Percentiles rank a stretch among this genome's conserved stretches.
Evolutionary conservation across 352 stramenopile species (phyloP).

Genomic region (Phytophthora boehmeriae): DNA sequence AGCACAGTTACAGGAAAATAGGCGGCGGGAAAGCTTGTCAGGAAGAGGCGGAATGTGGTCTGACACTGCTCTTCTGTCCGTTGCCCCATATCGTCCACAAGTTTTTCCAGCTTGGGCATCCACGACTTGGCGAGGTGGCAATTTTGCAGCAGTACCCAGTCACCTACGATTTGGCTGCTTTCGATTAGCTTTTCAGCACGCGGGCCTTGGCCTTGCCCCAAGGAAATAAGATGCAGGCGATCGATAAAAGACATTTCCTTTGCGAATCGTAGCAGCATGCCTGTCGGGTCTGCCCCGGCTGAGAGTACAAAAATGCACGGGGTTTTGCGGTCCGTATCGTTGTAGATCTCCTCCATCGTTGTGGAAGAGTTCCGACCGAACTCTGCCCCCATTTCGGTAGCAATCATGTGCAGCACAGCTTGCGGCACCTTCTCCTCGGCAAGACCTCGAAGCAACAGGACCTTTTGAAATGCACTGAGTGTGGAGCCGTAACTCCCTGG

Average conservation of each 20-base stretch:
- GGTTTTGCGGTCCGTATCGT: constrained; percentile 90
- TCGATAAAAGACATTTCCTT: constrained; percentile 90
- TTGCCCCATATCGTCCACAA: constrained; percentile 87
- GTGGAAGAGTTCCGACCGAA: constrained; percentile 87
- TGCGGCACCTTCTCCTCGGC: constrained; percentile 92
- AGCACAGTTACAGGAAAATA: constrained; percentile 95
- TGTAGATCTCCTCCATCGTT: constrained; percentile 95
- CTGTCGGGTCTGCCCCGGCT: constrained; percentile 91
- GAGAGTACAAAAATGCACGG: constrained; percentile 95
- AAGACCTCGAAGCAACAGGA: constrained; percentile 78
- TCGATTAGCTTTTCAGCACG: constrained; percentile 92
- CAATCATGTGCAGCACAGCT: constrained; percentile 87
- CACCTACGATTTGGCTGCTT: constrained; percentile 72
- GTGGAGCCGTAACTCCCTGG: constrained; percentile 45
- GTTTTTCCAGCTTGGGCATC: constrained; percentile 93
- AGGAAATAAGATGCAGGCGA: constrained; percentile 90
- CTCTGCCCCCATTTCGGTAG: constrained; percentile 78
- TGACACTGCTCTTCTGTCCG: constrained; percentile 57
- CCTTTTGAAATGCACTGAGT: constrained; percentile 76
- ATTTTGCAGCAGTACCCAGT: constrained; percentile 96
- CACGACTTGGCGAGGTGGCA: constrained; percentile 95
- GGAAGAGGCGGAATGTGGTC: constrained; percentile 90
- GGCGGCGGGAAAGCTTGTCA: constrained; percentile 91
- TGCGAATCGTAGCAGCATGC: constrained; percentile 93
- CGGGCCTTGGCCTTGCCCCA: constrained; percentile 93